These are phyloP conservation scores for Leccinum arenicola DNA, from an alignment of 768 basidiomycete genomes.

Conservation along the genomic window DNA sequence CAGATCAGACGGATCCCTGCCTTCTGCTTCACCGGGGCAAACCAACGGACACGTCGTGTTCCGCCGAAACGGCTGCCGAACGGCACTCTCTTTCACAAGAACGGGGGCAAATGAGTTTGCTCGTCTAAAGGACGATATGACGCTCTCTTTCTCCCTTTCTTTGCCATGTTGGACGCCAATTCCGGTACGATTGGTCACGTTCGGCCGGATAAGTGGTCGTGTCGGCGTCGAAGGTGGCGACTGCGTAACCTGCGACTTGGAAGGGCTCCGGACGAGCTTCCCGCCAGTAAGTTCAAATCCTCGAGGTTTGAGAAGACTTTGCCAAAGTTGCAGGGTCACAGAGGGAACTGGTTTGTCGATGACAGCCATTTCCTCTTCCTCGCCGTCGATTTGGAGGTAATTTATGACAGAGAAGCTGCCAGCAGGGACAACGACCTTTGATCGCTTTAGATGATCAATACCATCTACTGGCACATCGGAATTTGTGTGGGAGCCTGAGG, in stretches of 20 bases:
- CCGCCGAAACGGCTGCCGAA: constrained; percentile 48
- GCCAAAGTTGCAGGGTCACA: constrained; percentile 68
- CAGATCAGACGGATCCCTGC: constrained; percentile 10
- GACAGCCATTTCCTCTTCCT: constrained; percentile 57
- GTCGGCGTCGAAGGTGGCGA: constrained; percentile 16
- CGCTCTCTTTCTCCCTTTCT: constrained; percentile 28
- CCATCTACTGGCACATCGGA: constrained; percentile 10
- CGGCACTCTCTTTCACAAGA: constrained; percentile 21
- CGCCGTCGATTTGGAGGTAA: constrained; percentile 21
- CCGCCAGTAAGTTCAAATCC: constrained; percentile 62
- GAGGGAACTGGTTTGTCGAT: constrained; percentile 56
- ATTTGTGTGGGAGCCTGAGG: constrained; percentile 12
- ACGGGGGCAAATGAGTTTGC: constrained; percentile 60
- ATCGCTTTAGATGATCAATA: constrained; percentile 21
- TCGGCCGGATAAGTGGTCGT: constrained; percentile 10
- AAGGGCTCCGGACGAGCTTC: constrained; percentile 59
- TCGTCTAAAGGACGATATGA: constrained; percentile 61
- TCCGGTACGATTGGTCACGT: background rate
- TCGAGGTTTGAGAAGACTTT: constrained; percentile 60
- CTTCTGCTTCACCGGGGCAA: constrained; percentile 17
- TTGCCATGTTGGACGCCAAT: constrained; percentile 4
- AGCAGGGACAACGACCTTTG: constrained; percentile 8
- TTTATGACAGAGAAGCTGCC: constrained; percentile 22
- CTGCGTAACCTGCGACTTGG: constrained; percentile 38
- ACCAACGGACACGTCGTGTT: constrained; percentile 28